phyloP scores from a whole-genome alignment of 108 stramenopile species.

The Ochromonas danica region DNA sequence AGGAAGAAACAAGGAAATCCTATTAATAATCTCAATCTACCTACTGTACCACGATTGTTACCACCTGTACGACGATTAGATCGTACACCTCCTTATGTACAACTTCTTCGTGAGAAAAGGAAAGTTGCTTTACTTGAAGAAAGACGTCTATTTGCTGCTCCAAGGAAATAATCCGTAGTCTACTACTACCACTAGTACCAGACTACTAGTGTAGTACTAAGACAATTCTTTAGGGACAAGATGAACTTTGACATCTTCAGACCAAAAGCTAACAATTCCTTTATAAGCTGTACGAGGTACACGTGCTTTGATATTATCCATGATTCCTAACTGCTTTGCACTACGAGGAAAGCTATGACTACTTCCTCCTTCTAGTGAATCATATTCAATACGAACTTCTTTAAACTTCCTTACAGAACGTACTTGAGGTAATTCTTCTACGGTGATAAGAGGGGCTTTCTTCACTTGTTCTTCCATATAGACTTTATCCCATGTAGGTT shows the following conservation, averaged over 20 bases:
- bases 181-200: too few species aligned
- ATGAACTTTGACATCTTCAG: conserved; percentile 38
- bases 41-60: too few species aligned
- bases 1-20: too few species aligned
- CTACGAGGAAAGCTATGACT: not conserved
- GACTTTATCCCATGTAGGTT: conserved; percentile 48
- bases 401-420: too few species aligned
- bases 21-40: too few species aligned
- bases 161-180: too few species aligned
- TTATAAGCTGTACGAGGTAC: conserved; percentile 84
- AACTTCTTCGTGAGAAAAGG: too few species aligned
- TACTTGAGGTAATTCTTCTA: not conserved
- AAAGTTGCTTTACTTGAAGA: too few species aligned
- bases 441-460: conserved; percentile 3
- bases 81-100: too few species aligned
- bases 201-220: too few species aligned
- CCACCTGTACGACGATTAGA: too few species aligned
- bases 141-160: too few species aligned
- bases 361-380: not conserved
- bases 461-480: not conserved
- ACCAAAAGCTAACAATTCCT: conserved; percentile 67
- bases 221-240: conserved; percentile 31
- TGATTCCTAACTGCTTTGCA: conserved; percentile 45
- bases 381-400: not conserved
- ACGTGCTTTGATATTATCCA: conserved; percentile 81